Conservation (phyloP, 1,284 basidiomycete species). For the Marasmius oreades region DNA sequence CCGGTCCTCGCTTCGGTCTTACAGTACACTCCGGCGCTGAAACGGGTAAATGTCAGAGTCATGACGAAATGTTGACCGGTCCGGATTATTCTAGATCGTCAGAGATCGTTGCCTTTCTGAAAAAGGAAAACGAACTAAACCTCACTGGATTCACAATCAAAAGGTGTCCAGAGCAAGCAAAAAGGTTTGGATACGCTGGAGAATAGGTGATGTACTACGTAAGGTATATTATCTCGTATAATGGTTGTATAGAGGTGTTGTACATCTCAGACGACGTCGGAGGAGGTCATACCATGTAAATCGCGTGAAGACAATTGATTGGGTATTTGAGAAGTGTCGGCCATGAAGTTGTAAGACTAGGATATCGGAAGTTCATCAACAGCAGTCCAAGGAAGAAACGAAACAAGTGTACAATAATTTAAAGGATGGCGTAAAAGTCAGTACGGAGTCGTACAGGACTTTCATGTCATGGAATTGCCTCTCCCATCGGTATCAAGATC, state of each 20-base stretch:
- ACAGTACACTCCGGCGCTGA: too few relatives aligned
- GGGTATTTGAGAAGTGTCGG: neutral
- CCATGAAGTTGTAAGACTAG: neutral
- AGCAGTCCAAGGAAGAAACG: neutral
- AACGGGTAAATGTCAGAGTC: too few relatives aligned
- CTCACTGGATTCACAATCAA: too few relatives aligned
- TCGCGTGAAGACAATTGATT: neutral
- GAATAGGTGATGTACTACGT: neutral
- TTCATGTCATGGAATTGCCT: conserved; percentile 33
- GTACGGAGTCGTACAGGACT: neutral
- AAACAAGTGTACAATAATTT: neutral
- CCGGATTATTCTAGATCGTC: too few relatives aligned
- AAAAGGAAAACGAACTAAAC: too few relatives aligned
- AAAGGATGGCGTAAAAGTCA: neutral
- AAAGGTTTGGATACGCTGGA: neutral
- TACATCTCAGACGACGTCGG: neutral
- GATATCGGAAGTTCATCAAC: neutral
- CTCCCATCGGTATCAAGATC: conserved; percentile 37
- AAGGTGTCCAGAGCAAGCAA: too few relatives aligned
- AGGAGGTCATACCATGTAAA: neutral
- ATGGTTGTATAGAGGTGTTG: neutral
- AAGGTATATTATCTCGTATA: conserved; percentile 2
- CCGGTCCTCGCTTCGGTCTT: too few relatives aligned
- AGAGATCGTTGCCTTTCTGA: too few relatives aligned
- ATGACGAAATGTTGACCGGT: too few relatives aligned